A percentile compares a stretch with the other conserved stretches of the same genome.
Conservation (phyloP, 1,284 basidiomycete species). For the Malassezia dermatis region DNA sequence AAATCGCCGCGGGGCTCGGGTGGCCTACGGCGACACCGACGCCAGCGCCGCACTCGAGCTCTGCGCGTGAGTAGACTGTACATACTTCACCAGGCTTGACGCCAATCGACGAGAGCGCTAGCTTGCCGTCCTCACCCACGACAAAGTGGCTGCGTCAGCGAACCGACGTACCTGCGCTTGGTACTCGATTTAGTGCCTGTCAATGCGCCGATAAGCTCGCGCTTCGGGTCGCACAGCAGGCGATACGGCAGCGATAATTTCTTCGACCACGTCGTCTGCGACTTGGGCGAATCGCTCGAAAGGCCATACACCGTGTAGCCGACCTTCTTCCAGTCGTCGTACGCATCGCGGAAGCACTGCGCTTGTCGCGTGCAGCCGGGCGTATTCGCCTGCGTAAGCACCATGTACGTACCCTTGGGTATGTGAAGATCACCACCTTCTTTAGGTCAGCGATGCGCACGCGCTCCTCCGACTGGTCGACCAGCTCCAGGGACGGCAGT, state of each 20-base stretch:
- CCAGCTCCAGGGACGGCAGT: conserved; percentile 65
- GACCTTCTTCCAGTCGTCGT: conserved; percentile 61
- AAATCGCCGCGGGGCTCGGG: conserved; percentile 35
- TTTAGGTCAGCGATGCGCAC: conserved; percentile 13
- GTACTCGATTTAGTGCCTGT: conserved; percentile 66
- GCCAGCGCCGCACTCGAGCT: conserved; percentile 9
- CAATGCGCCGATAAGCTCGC: conserved; percentile 64
- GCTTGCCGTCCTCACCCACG: conserved; percentile 25
- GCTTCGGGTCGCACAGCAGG: conserved; percentile 75
- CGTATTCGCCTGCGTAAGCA: conserved; percentile 24
- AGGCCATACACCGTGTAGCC: conserved; percentile 74
- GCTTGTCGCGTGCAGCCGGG: conserved; percentile 37
- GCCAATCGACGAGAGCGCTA: conserved; percentile 22
- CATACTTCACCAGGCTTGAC: conserved; percentile 33
- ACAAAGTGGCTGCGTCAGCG: conserved; percentile 32
- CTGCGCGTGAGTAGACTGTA: conserved; percentile 1
- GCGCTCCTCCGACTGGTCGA: conserved; percentile 46
- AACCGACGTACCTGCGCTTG: conserved; percentile 42
- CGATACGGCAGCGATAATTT: conserved; percentile 71
- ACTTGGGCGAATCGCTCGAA: conserved; percentile 66
- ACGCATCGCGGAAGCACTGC: conserved; percentile 59
- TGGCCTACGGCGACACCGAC: conserved; percentile 19
- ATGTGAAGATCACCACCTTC: conserved; percentile 25
- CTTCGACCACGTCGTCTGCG: conserved; percentile 53
- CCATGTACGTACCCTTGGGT: conserved; percentile 15